Base-by-base conservation (phyloP, 2,329 filamentous ascomycete species). In the Lasiodiplodia gonubiensis region DNA sequence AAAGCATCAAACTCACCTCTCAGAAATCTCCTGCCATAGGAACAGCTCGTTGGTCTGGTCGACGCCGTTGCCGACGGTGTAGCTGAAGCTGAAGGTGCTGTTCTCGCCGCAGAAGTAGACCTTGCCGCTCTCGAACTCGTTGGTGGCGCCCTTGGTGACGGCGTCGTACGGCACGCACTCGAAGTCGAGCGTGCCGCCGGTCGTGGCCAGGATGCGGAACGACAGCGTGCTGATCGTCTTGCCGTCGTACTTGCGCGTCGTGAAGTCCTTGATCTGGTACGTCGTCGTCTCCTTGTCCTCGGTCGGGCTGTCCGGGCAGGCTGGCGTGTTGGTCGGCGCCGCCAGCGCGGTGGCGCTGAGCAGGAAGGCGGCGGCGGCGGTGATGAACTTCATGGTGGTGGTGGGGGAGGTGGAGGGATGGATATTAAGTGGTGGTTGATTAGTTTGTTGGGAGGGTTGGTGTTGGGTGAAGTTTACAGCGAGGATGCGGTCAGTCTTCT, bases 191-290 rank as follows among this genome's bases (percentile, higher is more conserved):
- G 46, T 37, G 7, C 55, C 55, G 25, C 66, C 66, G 23, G 16
- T 64, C 12, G 66, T 67, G 3, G 55, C 55, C 4, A 46, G 27
- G 37, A 67, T 67, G 33, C 52, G 46, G 55, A 67, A 67, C 12
- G 33, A 37, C 16, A 67, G n/a, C 8, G 46, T 53, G 30, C 33
- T 33, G 55, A 67, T 33, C 30, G 8, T 42, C 57, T 54, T 64
- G 23, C 66, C 66, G 7, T 64, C 66, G 33, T 21, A 35, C 21
- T 67, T 67, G 46, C 54, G 54, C 3, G 37, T 46, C 8, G 35
- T 59, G 54, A 59, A 59, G 14, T 59, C 54, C 7, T 59, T 52
- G 49, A 42, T 53, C 21, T 57, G 21, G 60, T 21, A 64, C 37
- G 48, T 67, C 18, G 33, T 52, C 11, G 49, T 61, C 59, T 42